A percentile compares a stretch with the other conserved stretches of the same genome.
These are phyloP conservation scores for Hypoxylon sp. DNA, from an alignment of 2,329 filamentous ascomycete species.

Conservation along the genomic window DNA sequence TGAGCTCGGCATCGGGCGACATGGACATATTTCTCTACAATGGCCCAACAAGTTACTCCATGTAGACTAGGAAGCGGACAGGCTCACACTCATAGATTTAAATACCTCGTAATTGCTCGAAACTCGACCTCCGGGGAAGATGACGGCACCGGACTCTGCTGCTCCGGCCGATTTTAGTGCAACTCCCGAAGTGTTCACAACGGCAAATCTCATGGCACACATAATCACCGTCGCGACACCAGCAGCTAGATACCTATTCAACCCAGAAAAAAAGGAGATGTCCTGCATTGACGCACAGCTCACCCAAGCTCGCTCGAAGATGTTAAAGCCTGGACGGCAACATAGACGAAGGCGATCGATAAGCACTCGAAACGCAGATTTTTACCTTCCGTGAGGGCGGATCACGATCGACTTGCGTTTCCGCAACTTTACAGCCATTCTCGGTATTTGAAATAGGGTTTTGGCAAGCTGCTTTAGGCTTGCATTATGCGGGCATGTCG, in stretches of 20 bases:
- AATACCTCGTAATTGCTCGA: not conserved
- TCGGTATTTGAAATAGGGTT: conserved; percentile 6
- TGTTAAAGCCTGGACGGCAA: conserved; percentile 7
- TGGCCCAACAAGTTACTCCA: conserved; percentile 34
- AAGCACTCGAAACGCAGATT: conserved; percentile 1
- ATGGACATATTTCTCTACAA: conserved; percentile 47
- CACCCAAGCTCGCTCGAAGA: not conserved
- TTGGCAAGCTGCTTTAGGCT: conserved; percentile 12
- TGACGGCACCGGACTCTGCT: not conserved
- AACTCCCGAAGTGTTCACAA: not conserved
- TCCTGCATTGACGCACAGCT: not conserved
- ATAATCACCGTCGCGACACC: not conserved
- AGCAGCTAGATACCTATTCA: too few species aligned
- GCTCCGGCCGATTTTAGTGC: not conserved
- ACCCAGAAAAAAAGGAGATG: conserved; percentile 3
- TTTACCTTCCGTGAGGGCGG: conserved; percentile 3
- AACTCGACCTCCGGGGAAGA: conserved; percentile 7
- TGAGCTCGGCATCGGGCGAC: conserved; percentile 36
- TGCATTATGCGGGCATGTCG: not conserved
- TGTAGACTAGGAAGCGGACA: conserved; percentile 15
- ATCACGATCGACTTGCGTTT: not conserved
- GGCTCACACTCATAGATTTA: not conserved
- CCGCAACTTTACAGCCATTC: conserved; percentile 7
- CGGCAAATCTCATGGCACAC: not conserved
- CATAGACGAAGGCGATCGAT: not conserved